Evolutionary conservation across 2,329 filamentous ascomycete genomes (phyloP).

Genomic region (Hortaea werneckii): DNA sequence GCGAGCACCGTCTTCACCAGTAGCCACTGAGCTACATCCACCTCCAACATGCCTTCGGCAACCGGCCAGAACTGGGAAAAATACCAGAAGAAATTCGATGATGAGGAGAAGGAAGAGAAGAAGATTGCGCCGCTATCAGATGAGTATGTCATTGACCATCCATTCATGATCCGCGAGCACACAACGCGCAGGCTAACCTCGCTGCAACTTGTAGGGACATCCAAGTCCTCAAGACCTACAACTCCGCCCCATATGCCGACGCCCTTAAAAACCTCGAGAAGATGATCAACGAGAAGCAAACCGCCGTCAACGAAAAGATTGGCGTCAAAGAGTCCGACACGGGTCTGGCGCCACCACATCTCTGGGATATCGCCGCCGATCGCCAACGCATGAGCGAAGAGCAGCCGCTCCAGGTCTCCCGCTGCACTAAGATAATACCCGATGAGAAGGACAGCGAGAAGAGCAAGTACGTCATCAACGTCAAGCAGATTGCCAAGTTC

Average conservation of each 20-base stretch:
- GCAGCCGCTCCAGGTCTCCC: constrained; percentile 90
- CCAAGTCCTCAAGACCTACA: constrained; percentile 97
- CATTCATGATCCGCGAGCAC: not conserved
- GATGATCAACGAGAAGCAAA: constrained; percentile 98
- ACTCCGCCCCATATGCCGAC: constrained; percentile 87
- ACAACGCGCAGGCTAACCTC: not conserved
- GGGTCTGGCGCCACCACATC: constrained; percentile 90
- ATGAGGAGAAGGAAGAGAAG: constrained; percentile 97
- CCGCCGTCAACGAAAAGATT: constrained; percentile 98
- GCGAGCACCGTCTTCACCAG: not conserved
- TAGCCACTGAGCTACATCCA: not conserved
- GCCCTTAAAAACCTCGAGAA: constrained; percentile 96
- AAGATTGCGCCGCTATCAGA: constrained; percentile 96
- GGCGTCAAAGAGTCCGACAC: constrained; percentile 89
- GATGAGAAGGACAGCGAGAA: constrained; percentile 94
- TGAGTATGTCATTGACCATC: constrained; percentile 56
- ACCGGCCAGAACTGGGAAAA: constrained; percentile 96
- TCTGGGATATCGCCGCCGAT: constrained; percentile 97
- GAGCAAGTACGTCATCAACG: constrained; percentile 99
- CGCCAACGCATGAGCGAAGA: constrained; percentile 98
- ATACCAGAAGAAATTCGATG: constrained; percentile 92
- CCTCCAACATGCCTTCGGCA: constrained; percentile 69
- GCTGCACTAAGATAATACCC: constrained; percentile 98
- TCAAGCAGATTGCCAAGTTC: constrained; percentile 99
- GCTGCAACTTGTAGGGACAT: constrained; percentile 63